These are phyloP conservation scores for Penicillium goetzii DNA, from an alignment of 495 filamentous ascomycete species.

Conservation along the genomic window DNA sequence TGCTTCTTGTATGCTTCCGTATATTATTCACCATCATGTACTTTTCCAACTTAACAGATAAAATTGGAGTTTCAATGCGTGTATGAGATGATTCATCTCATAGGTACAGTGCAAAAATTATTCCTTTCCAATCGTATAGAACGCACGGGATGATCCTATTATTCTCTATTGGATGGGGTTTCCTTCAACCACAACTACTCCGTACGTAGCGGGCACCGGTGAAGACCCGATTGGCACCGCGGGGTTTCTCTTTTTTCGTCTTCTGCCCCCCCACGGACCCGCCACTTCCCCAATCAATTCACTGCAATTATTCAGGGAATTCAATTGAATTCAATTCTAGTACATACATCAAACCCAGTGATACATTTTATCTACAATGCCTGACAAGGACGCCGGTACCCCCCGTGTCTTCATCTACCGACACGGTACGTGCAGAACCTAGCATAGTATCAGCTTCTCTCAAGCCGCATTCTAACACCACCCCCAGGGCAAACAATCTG, in stretches of 20 bases:
- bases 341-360: not conserved
- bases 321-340: not conserved
- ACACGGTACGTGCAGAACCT: constrained; percentile 32
- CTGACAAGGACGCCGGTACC: constrained; percentile 51
- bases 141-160: not conserved
- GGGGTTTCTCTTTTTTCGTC: constrained; percentile 3
- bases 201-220: not conserved
- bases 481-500: constrained; percentile 76
- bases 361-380: constrained; percentile 30
- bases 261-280: constrained; percentile 1
- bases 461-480: not conserved
- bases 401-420: constrained; percentile 46
- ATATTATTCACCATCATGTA: constrained; percentile 13
- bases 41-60: constrained; percentile 4
- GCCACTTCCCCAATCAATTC: constrained; percentile 4
- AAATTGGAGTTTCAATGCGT: constrained; percentile 8
- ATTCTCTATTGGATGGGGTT: not conserved
- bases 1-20: constrained; percentile 10
- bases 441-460: not conserved
- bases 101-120: not conserved
- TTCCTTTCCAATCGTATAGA: not conserved
- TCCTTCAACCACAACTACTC: not conserved
- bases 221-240: constrained; percentile 11
- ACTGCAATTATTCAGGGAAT: not conserved
- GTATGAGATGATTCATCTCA: not conserved